Conservation (phyloP, 192 early-diverging fungal species). For the Funneliformis geosporum region DNA sequence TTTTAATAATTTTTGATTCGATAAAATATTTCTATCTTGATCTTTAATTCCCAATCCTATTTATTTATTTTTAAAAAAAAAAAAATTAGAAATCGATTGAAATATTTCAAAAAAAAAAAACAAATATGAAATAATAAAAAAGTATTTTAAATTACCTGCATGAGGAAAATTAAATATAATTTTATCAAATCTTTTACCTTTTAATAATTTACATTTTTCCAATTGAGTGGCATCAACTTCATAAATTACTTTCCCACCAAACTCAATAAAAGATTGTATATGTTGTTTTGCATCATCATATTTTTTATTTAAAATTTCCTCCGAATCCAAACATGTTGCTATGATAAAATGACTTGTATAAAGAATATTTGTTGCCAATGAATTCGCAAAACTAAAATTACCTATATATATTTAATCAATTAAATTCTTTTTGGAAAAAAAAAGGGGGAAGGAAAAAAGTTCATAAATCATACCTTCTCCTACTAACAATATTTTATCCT, state of each 20-base stretch:
- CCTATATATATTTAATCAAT: conserved; percentile 42
- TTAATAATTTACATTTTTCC: conserved; percentile 57
- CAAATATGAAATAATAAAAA: neutral
- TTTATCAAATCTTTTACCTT: conserved; percentile 63
- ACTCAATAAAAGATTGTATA: conserved; percentile 58
- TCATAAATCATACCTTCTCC: conserved; percentile 62
- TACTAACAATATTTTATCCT: conserved; percentile 70
- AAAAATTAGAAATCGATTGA: neutral
- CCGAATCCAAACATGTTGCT: conserved; percentile 79
- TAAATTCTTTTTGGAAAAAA: neutral
- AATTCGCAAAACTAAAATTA: conserved; percentile 91
- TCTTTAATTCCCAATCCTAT: conserved; percentile 89
- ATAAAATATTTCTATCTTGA: conserved; percentile 77
- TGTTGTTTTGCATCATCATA: conserved; percentile 74
- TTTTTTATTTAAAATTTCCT: conserved; percentile 67
- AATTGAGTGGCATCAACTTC: conserved; percentile 79
- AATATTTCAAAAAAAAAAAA: conserved; percentile 11
- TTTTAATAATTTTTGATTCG: conserved; percentile 73
- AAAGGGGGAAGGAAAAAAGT: neutral
- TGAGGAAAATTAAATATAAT: conserved; percentile 98
- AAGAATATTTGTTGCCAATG: conserved; percentile 60
- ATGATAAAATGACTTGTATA: conserved; percentile 59
- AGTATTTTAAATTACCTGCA: conserved; percentile 62
- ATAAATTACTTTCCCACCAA: conserved; percentile 72
- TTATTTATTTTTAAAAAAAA: neutral